Conservation (phyloP, 352 stramenopile genomes). For the Halophytophthora polymorphica region DNA sequence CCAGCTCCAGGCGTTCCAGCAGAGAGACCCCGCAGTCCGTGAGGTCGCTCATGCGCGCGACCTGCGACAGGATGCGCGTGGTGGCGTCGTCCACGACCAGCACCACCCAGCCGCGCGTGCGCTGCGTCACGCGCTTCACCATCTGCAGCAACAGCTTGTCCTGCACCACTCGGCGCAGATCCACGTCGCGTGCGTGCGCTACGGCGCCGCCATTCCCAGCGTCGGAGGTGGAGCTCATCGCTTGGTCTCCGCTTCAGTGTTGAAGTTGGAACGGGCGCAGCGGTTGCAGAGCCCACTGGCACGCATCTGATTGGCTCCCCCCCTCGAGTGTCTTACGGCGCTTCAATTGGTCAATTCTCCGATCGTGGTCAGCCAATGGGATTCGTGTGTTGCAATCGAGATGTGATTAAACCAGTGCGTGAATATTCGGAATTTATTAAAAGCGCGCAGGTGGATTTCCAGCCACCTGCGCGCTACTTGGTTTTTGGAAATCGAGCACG, state of each 20-base stretch:
- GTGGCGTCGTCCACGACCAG: conserved; percentile 95
- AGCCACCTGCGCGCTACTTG: too few species aligned
- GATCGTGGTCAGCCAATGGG: too few species aligned
- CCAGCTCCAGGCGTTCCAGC: conserved; percentile 94
- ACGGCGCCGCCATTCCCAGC: conserved; percentile 13
- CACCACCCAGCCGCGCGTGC: conserved; percentile 83
- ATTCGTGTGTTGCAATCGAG: too few species aligned
- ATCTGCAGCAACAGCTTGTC: conserved; percentile 81
- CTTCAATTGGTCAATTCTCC: too few species aligned
- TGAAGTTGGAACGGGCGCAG: too few species aligned
- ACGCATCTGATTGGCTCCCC: too few species aligned
- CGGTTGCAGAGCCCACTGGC: too few species aligned
- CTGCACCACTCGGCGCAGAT: conserved; percentile 76
- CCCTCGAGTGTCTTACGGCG: too few species aligned
- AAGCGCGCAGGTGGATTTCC: too few species aligned
- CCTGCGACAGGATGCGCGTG: conserved; percentile 91
- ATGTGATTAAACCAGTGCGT: too few species aligned
- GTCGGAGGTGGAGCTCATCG: conserved; percentile 5
- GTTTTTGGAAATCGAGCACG: too few species aligned
- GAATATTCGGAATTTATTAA: too few species aligned
- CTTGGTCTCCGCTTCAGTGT: not conserved
- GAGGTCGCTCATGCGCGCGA: conserved; percentile 97
- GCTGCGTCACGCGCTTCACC: conserved; percentile 77
- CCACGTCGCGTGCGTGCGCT: conserved; percentile 50
- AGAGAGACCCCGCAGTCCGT: conserved; percentile 96